Conservation (phyloP, 352 stramenopile genomes). For the Globisporangium polare region DNA sequence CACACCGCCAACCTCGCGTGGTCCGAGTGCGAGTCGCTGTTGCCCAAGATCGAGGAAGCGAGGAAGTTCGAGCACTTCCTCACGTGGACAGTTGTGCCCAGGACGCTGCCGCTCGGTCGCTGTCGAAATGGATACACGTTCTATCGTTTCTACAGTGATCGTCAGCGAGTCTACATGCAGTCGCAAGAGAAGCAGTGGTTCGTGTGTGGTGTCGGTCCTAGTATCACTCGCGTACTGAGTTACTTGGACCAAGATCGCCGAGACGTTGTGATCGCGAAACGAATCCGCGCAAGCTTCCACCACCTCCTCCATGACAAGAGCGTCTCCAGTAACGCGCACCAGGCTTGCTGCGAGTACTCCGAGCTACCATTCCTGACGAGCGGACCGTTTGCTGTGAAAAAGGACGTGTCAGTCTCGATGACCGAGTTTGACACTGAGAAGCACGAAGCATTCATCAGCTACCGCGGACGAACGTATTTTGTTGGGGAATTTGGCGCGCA, state of each 20-base stretch:
- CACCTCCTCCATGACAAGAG: conserved; percentile 27
- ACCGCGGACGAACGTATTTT: conserved; percentile 42
- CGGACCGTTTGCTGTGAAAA: conserved; percentile 44
- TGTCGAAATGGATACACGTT: conserved; percentile 49
- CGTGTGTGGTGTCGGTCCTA: conserved; percentile 20
- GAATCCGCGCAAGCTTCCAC: conserved; percentile 42
- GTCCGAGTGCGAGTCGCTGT: conserved; percentile 48
- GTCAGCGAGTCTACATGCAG: conserved; percentile 44
- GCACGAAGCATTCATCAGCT: conserved; percentile 39
- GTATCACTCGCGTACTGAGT: conserved; percentile 35
- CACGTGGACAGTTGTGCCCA: conserved; percentile 49
- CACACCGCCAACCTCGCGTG: conserved; percentile 61
- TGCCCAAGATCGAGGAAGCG: conserved; percentile 44
- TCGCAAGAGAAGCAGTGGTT: conserved; percentile 50
- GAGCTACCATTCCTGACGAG: conserved; percentile 27
- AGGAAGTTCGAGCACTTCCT: conserved; percentile 60
- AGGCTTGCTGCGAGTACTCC: conserved; percentile 34
- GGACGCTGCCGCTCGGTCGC: conserved; percentile 53
- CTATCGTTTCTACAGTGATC: conserved; percentile 66
- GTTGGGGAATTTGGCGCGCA: conserved; percentile 46
- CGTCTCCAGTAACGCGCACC: background rate
- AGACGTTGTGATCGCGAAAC: conserved; percentile 23
- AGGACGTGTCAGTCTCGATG: conserved; percentile 34
- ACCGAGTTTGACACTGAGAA: conserved; percentile 43
- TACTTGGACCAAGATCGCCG: conserved; percentile 48